Base-by-base conservation (phyloP, 2,329 filamentous ascomycete species). In the Esteya vermicola region DNA sequence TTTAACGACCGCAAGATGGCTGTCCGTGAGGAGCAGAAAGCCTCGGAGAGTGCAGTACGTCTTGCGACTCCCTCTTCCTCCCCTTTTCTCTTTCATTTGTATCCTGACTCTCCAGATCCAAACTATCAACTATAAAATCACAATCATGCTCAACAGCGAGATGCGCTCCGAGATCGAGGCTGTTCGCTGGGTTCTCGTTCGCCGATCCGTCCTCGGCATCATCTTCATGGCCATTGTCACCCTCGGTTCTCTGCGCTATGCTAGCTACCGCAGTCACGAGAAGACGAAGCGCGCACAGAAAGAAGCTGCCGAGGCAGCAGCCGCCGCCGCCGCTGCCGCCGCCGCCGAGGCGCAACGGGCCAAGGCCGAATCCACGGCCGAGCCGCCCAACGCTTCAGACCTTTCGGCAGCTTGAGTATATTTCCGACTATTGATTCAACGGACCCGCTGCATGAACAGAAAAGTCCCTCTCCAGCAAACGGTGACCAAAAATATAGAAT, bases 1-100 rank as follows among this genome's bases (percentile, higher is more conserved):
- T 95, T 96, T 57, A 89, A 96, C 54, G 89, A 98, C 56, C 76
- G 93, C 33, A 91, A 89, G 57, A 93, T 96, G 83, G 75, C 77
- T 3, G 86, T 93, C 2, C 68, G 86, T 40, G 83, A 89, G 58
- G 84, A 95, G 57, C 86, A 95, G 60, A 79, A 86, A 54, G 70
- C 70, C 7, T 81, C 84, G 53, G 89, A 96, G 54, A 83, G 81
- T 38, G 79, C 79, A 51, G 80, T 85, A 62, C 41, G 71, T 65
- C 6, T 30, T 12, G 28, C n/a, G 42, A 26, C 31, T 33, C 26
- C 16, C 13, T 22, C 13, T 22, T n/a, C n/a, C n/a, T 14, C 22
- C 18, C 18, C 10, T 33, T 13, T 27, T 34, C 14, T 18, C 6
- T 10, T 13, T 10, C 5, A 16, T 27, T n/a, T n/a, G n/a, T n/a